Conservation (phyloP, 805 yeast genomes). For the Ascoidea rubescens region DNA sequence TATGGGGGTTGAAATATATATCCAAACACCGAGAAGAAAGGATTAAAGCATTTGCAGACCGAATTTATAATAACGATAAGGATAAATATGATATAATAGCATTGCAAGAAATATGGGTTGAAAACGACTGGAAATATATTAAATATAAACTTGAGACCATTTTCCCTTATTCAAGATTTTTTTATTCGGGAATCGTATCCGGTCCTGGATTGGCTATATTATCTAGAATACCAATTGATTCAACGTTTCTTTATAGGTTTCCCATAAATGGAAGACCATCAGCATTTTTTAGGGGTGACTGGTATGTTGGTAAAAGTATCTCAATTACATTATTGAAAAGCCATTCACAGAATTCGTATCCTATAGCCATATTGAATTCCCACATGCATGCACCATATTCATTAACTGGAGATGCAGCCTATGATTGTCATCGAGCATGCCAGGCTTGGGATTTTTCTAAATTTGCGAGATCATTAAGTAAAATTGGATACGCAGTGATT, state of each 20-base stretch:
- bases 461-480: conserved; percentile 41
- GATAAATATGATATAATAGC: conserved; percentile 71
- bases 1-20: conserved; percentile 84
- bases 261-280: conserved; percentile 91
- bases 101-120: conserved; percentile 90
- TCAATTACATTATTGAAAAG: conserved; percentile 60
- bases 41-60: conserved; percentile 58
- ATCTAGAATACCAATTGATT: conserved; percentile 71
- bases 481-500: conserved; percentile 73
- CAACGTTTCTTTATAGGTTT: conserved; percentile 68
- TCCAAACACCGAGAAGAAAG: conserved; percentile 58
- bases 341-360: conserved; percentile 27
- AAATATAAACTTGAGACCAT: conserved; percentile 25
- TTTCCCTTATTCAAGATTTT: conserved; percentile 57
- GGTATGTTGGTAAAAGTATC: conserved; percentile 90
- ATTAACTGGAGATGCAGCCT: conserved; percentile 71
- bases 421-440: conserved; percentile 77
- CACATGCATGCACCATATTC: conserved; percentile 98
- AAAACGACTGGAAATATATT: conserved; percentile 67
- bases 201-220: conserved; percentile 90
- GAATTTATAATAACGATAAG: conserved; percentile 27
- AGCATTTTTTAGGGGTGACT: conserved; percentile 90
- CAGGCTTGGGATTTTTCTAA: conserved; percentile 94
- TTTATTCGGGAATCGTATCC: conserved; percentile 70
- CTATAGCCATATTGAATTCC: conserved; percentile 72